Evolutionary conservation across 179 eudicot species (phyloP), one percentile per base, ranked within the genome.

Genomic region (Silene noctiflora): DNA sequence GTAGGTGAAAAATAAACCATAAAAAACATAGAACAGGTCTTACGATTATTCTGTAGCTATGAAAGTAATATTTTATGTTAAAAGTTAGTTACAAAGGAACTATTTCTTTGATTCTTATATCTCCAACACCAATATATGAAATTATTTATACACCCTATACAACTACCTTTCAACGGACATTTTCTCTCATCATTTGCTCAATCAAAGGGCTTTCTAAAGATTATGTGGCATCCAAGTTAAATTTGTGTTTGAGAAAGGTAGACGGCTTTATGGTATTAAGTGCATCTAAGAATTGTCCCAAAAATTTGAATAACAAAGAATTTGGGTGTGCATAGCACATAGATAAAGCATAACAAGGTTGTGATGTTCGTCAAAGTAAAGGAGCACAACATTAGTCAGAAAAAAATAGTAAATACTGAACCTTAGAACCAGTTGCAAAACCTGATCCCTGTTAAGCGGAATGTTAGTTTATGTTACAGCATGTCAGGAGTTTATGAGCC

Each of bases 361-460:
- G 56, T 51, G 56, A 51, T 11, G 6, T 14, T 51, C 56, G n/a
- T 51, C 56, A 33, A 33, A 5, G 39, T 33, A 51, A 51, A 51
- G 56, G 4, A 14, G n/a, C 1, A 51, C 56, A 51, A 14, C 56
- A 11, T 13, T 51, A 51, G 17, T 51, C 56, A 51, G 17, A 12
- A 14, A 14, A 48, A 11, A 51, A 0, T 51, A 7, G 10, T 51
- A 51, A 51, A 2, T 51, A 51, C 14, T 14, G 13, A 51, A 2
- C 56, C 56, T 51, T 3, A 11, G 17, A 51, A 51, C 56, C 74
- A 84, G 67, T 84, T 94, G 98, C 87, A 94, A 84, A 82, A 90
- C 85, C 83, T 89, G 81, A 78, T 90, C 97, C 84, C 94, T 90
- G 17, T 88, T 73, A 74, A 87, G 92, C 22, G 94, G 97, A 81